phyloP scores from a whole-genome alignment of 139 green algal species.

The Yamagishiella unicocca region DNA sequence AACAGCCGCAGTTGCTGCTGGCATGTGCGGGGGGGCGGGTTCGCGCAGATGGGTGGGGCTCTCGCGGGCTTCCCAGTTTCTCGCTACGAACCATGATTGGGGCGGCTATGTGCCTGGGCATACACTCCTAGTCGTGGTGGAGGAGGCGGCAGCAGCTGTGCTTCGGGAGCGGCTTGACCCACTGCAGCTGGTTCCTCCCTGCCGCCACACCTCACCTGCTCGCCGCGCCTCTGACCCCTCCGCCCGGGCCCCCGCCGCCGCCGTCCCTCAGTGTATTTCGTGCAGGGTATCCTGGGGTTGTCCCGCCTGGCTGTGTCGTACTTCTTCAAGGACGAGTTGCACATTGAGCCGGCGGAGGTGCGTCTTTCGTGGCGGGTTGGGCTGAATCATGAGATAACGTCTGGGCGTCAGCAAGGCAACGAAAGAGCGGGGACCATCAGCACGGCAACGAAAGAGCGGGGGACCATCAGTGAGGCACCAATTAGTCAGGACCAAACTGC shows the following conservation, averaged over 20 bases:
- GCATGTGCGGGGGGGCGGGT: too few relatives aligned
- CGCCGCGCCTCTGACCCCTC: background rate
- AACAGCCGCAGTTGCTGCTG: too few relatives aligned
- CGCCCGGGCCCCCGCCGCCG: background rate
- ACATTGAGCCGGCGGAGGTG: constrained; percentile 88
- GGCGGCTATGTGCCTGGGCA: background rate
- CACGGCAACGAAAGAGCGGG: background rate
- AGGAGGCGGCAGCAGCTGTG: background rate
- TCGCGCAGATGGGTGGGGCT: too few relatives aligned
- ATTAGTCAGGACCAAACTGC: too few relatives aligned
- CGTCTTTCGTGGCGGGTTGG: background rate
- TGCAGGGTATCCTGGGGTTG: constrained; percentile 95
- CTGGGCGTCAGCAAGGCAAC: background rate
- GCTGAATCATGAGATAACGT: too few relatives aligned
- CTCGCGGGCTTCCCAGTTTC: too few relatives aligned
- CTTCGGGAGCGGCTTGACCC: background rate
- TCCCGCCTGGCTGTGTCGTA: constrained; percentile 89
- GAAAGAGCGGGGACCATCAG: background rate
- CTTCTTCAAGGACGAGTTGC: constrained; percentile 95
- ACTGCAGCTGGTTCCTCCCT: background rate
- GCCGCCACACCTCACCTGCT: background rate
- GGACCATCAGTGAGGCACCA: too few relatives aligned
- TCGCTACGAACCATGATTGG: too few relatives aligned
- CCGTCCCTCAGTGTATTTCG: constrained; percentile 92
- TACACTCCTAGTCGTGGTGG: background rate